A percentile compares a stretch with the other conserved stretches of the same genome.
Conservation (phyloP, 2,329 filamentous ascomycete species). For the Torrubiella hemipterigena region DNA sequence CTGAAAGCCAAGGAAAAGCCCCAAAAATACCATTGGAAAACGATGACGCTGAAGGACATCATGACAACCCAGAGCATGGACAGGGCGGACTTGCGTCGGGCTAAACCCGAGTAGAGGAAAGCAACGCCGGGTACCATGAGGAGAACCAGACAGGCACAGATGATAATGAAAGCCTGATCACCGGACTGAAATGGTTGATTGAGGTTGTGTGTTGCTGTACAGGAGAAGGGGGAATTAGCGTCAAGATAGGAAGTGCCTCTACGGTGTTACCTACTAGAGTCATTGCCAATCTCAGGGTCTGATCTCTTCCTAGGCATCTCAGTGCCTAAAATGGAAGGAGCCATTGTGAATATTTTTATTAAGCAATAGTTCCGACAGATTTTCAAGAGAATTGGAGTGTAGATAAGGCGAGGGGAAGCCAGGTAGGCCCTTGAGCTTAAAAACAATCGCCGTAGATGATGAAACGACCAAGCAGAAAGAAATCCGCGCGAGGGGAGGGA, state of each 20-base stretch:
- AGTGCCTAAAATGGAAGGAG: no score
- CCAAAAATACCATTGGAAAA: constrained; percentile 99
- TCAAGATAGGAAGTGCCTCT: constrained; percentile 2
- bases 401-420: no score
- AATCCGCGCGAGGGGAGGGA: no score
- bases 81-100: constrained; percentile 92
- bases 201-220: constrained; percentile 65
- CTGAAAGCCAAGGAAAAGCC: constrained; percentile 94
- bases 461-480: no score
- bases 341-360: no score
- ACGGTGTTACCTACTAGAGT: no score
- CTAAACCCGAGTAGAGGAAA: constrained; percentile 94
- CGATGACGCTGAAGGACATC: constrained; percentile 81
- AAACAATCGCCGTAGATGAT: no score
- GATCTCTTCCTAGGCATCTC: no score
- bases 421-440: no score
- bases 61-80: constrained; percentile 97
- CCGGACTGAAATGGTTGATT: constrained; percentile 93
- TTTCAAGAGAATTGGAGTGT: no score
- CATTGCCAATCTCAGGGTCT: no score
- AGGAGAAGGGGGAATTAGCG: neutral
- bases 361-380: no score
- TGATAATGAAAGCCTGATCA: constrained; percentile 87
- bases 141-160: constrained; percentile 84
- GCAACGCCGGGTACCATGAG: constrained; percentile 95